Base-by-base conservation (phyloP, 306 rosid genomes). In the Medicago lupulina region DNA sequence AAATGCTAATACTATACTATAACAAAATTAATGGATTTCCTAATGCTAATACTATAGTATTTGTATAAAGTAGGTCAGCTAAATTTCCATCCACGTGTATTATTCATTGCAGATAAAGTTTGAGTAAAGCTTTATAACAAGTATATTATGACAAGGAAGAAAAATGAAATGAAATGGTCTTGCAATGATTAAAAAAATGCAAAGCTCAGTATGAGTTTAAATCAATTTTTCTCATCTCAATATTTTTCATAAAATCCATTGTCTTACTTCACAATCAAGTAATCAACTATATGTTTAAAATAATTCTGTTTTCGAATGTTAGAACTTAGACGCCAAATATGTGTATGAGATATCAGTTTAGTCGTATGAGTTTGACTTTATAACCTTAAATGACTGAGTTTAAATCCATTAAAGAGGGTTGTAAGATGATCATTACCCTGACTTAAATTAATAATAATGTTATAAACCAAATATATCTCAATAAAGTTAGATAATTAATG, bases 11-110 rank as follows among this genome's bases (percentile, higher is more conserved):
- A 34, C 38, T 34, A 34, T 34, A 34, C 7, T 34, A 34, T 34
- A 34, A 34, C 1, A 61, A 62, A 44, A 53, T 50, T 46, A 53
- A 64, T 41, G 73, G 71, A 79, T 34, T 4, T 75, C 46, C 62
- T 49, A 47, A 34, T 58, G 44, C n/a, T 68, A 9, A 70, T 70
- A 53, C 61, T 49, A 70, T 50, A 38, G 18, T 57, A 46, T 60
- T 51, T 3, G 38, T 34, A 36, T 70, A 62, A 70, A 70, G 79
- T 79, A 53, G 4, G 72, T 39, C 13, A 3, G 31, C 62, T 18
- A 18, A 69, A 79, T 74, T 54, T 70, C 5, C 8, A 74, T 66
- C 63, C 70, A 74, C 66, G 31, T 18, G 31, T 17, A 18, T 0
- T 28, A 14, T 16, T 40, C 51, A 36, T 57, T 23, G 60, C 34